These are phyloP conservation scores for Plantago ovata DNA, from an alignment of 257 asterid genomes.

Conservation along the genomic window DNA sequence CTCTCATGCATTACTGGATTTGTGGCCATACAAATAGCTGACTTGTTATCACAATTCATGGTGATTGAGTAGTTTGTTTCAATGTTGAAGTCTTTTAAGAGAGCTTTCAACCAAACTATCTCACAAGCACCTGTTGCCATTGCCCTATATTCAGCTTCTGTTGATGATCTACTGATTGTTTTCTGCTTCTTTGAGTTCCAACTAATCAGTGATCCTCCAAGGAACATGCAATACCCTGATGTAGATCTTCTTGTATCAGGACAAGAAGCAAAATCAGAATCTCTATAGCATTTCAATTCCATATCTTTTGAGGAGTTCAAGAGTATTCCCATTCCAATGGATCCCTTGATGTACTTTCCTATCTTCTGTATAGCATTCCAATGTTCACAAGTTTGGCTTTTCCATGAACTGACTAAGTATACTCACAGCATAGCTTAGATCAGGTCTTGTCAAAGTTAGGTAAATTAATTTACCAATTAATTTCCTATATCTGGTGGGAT, in stretches of 20 bases:
- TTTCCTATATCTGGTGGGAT: background rate
- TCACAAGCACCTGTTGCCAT: background rate
- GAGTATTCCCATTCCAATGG: background rate
- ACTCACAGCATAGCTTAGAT: background rate
- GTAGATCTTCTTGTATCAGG: background rate
- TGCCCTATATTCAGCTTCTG: background rate
- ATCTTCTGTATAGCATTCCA: background rate
- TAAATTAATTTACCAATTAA: background rate
- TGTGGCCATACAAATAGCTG: too few relatives aligned
- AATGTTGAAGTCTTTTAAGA: background rate
- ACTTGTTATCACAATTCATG: too few relatives aligned
- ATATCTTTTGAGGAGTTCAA: background rate
- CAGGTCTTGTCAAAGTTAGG: background rate
- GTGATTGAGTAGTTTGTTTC: too few relatives aligned
- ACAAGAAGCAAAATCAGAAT: background rate
- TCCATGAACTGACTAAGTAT: background rate
- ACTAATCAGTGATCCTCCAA: background rate
- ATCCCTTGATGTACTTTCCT: background rate
- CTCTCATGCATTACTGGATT: too few relatives aligned
- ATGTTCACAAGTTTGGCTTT: background rate
- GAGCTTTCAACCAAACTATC: background rate
- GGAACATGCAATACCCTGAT: background rate
- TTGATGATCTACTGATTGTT: background rate
- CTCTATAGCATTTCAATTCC: background rate
- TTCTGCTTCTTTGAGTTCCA: background rate